A percentile compares a stretch with the other conserved stretches of the same genome.
These are phyloP conservation scores for Stereocaulon alpinum DNA, from an alignment of 495 filamentous ascomycete species.

Conservation along the genomic window DNA sequence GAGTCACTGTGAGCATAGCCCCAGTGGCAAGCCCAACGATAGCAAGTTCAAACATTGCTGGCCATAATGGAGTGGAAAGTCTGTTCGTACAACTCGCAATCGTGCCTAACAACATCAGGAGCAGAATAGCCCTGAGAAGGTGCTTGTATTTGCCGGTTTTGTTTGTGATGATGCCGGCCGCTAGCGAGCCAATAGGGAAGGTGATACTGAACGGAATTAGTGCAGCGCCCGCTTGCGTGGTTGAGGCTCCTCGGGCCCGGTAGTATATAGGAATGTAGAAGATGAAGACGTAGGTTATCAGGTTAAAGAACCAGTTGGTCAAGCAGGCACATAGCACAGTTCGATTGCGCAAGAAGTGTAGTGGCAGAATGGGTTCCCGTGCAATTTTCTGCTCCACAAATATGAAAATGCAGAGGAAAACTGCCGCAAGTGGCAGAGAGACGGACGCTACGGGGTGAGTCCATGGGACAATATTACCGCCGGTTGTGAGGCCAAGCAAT, in stretches of 20 bases:
- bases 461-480: conserved; percentile 81
- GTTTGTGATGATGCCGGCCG: conserved; percentile 63
- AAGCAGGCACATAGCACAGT: conserved; percentile 66
- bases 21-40: conserved; percentile 61
- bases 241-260: conserved; percentile 59
- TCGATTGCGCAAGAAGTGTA: conserved; percentile 60
- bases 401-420: conserved; percentile 43
- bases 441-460: conserved; percentile 63
- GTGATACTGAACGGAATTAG: conserved; percentile 59
- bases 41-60: conserved; percentile 59
- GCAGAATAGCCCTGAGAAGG: conserved; percentile 44
- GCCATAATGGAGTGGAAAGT: conserved; percentile 47
- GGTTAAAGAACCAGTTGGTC: conserved; percentile 57
- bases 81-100: conserved; percentile 38
- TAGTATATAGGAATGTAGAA: conserved; percentile 81
- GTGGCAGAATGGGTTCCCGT: conserved; percentile 71
- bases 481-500: conserved; percentile 71
- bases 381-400: conserved; percentile 60
- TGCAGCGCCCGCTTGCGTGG: conserved; percentile 59
- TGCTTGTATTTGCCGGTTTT: conserved; percentile 59
- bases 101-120: conserved; percentile 40
- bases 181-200: conserved; percentile 59
- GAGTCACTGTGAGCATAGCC: conserved; percentile 66
- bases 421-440: conserved; percentile 53
- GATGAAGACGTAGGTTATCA: conserved; percentile 42